Conservation (phyloP, 2,329 filamentous ascomycete genomes). For the Paecilomyces niveus region DNA sequence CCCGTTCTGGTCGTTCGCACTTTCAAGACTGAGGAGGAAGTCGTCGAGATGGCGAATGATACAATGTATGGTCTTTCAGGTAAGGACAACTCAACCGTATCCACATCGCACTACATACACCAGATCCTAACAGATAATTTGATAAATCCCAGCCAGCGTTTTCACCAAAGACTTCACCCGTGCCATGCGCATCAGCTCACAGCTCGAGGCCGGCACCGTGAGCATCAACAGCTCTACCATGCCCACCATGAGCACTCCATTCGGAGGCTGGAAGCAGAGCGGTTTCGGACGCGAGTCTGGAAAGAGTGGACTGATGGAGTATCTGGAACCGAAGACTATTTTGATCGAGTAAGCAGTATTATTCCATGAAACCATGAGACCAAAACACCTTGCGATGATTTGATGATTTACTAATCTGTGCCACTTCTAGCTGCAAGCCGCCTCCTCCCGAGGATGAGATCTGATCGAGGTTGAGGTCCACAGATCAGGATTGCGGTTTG, state of each 20-base stretch:
- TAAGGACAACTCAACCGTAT: not conserved
- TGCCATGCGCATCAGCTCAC: conserved; percentile 58
- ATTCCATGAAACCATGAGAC: not conserved
- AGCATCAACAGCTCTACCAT: not conserved
- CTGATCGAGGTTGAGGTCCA: not conserved
- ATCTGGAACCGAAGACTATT: not conserved
- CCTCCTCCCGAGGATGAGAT: not conserved
- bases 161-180: conserved; percentile 63
- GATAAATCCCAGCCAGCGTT: conserved; percentile 54
- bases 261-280: not conserved
- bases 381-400: too few relatives aligned
- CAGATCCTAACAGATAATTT: not conserved
- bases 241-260: not conserved
- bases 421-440: not conserved
- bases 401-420: not conserved
- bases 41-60: conserved; percentile 5
- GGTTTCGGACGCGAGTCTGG: not conserved
- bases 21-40: conserved; percentile 10
- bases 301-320: not conserved
- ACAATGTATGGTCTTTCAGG: conserved; percentile 4
- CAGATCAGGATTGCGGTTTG: not conserved
- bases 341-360: not conserved
- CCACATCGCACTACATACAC: not conserved
- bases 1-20: conserved; percentile 13
- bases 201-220: conserved; percentile 55